Evolutionary conservation across 1,139 yeast genomes (phyloP), one percentile per base, ranked within the genome.

Genomic region (Candida albicans): DNA sequence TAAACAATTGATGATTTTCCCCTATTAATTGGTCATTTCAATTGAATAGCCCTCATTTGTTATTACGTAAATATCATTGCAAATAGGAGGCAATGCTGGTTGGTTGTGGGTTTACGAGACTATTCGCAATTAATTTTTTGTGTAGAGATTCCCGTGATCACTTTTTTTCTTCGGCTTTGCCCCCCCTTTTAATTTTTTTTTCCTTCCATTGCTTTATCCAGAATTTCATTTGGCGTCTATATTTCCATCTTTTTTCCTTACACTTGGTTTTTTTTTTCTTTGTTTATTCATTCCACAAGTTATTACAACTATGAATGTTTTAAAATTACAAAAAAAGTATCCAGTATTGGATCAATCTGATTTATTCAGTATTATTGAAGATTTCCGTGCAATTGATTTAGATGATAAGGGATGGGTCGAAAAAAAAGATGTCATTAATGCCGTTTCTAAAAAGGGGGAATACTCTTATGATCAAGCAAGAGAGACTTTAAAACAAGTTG

Each of bases 351-450:
- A 83, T 33, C 99, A 91, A 65, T 87, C 87, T 51, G 97, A 91
- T 54, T 75, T 93, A 45, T 91, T 91, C 64, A 77, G 73, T 37
- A 79, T 93, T 47, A 87, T 93, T 56, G 97, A 91, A 53, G 87
- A 86, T 45, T 73, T 70, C 59, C 64, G 96, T 57, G 70, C 73
- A 49, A 85, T 95, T 54, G 99, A 93, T 58, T 58, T 84, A 36
- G 96, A 91, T 38, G 99, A 93, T 56, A 83, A 86, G 56, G 99
- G 99, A n/a, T 89, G 91, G 80, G 91, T 86, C 33, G 97, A 91
- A 59, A 93, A 91, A 68, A 91, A 87, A 62, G 87, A 85, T 45
- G 95, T 87, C 29, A 85, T 91, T 62, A 90, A 90, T 61, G 81
- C 91, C 2, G 82, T 90, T 37, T 81, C 96, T 22, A 82, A 83